A percentile compares a stretch with the other conserved stretches of the same genome.
Evolutionary conservation across 768 basidiomycete species (phyloP).

Genomic region (Lactarius hengduanensis): DNA sequence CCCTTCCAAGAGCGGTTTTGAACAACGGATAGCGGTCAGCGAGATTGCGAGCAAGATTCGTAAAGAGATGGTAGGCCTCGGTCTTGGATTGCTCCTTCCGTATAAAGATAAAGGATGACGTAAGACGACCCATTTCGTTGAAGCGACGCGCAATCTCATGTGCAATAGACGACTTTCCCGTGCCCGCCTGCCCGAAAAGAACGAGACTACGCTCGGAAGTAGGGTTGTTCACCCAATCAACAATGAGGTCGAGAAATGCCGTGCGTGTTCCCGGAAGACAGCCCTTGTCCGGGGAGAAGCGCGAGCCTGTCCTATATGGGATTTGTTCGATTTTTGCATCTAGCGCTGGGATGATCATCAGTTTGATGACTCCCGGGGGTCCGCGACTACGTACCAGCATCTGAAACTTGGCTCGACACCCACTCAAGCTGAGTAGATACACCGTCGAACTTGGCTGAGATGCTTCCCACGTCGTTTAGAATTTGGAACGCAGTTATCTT

Average conservation of each 20-base stretch:
- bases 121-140: neutral
- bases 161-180: neutral
- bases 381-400: neutral
- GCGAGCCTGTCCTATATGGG: too few relatives aligned
- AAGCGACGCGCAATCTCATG: conserved; percentile 2
- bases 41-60: neutral
- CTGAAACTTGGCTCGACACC: too few relatives aligned
- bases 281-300: too few relatives aligned
- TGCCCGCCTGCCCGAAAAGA: conserved; percentile 3
- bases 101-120: neutral
- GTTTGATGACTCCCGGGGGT: too few relatives aligned
- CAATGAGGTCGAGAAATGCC: neutral
- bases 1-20: neutral
- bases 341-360: too few relatives aligned
- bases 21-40: neutral
- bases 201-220: neutral
- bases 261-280: neutral
- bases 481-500: conserved; percentile 3
- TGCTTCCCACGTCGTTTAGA: neutral
- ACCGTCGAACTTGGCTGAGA: neutral
- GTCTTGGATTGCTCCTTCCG: neutral
- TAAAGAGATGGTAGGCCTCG: neutral
- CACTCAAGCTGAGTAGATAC: neutral
- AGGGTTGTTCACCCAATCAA: neutral
- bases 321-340: too few relatives aligned